Evolutionary conservation across 2,329 filamentous ascomycete species (phyloP).

Genomic region (Venturiaceae sp.): DNA sequence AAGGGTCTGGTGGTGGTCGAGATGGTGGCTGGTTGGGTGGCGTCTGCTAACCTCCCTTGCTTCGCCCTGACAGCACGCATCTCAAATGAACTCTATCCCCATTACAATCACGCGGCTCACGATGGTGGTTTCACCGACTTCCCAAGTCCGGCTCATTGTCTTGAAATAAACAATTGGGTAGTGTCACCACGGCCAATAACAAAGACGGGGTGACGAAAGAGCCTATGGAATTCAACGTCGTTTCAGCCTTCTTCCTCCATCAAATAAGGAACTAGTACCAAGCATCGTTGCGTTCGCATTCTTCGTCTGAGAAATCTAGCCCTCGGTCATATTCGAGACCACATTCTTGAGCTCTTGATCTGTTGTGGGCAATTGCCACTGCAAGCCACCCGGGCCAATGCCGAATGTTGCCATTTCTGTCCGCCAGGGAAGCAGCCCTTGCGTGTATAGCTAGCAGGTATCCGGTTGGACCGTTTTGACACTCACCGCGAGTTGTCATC

Average conservation of each 20-base stretch:
- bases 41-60: background rate
- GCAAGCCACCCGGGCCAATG: slow-evolving; percentile 1
- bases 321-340: background rate
- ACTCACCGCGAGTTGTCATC: background rate
- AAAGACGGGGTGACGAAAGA: background rate
- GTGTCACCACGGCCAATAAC: background rate
- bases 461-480: background rate
- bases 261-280: background rate
- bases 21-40: background rate
- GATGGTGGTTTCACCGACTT: background rate
- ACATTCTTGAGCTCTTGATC: background rate
- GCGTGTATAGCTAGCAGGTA: background rate
- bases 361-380: background rate
- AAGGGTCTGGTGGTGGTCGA: slow-evolving; percentile 13
- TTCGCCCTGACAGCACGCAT: background rate
- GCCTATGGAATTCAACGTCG: background rate
- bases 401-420: background rate
- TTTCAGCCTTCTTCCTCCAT: slow-evolving; percentile 2
- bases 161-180: background rate
- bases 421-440: background rate
- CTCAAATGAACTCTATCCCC: background rate
- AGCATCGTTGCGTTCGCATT: background rate
- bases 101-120: background rate
- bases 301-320: background rate
- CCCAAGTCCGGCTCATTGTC: background rate